Evolutionary conservation across 192 early-diverging fungal species (phyloP).

Genomic region (Coemansia nantahalensis): DNA sequence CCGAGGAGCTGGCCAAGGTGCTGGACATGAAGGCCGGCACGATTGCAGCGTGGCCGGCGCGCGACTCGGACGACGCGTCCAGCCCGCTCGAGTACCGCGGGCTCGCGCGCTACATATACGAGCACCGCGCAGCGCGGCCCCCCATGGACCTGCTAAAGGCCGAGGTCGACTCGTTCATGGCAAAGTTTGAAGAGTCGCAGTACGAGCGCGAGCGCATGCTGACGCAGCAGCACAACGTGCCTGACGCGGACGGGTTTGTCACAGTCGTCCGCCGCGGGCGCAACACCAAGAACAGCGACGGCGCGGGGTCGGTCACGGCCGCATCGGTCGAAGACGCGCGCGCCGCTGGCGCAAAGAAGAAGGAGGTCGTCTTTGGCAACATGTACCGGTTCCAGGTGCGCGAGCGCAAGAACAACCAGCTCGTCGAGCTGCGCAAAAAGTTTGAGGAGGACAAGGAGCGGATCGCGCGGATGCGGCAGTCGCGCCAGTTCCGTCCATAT

Average conservation of each 20-base stretch:
- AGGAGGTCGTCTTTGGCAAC: constrained; percentile 73
- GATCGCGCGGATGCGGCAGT: constrained; percentile 76
- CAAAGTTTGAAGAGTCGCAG: constrained; percentile 74
- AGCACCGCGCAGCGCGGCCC: constrained; percentile 46
- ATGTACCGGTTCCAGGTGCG: constrained; percentile 97
- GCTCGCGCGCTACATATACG: constrained; percentile 35
- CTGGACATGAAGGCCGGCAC: constrained; percentile 59
- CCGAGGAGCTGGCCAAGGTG: constrained; percentile 60
- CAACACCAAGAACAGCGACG: constrained; percentile 67
- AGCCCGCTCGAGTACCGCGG: constrained; percentile 35
- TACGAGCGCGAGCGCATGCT: constrained; percentile 64
- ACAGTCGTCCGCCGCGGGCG: constrained; percentile 71
- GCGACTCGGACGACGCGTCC: constrained; percentile 41
- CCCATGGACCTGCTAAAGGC: constrained; percentile 52
- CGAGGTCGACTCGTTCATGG: constrained; percentile 72
- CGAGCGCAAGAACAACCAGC: constrained; percentile 86
- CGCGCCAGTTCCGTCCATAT: constrained; percentile 85
- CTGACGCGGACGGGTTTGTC: constrained; percentile 93
- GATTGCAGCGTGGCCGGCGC: constrained; percentile 44
- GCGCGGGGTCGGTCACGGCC: constrained; percentile 60
- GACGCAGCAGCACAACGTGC: constrained; percentile 66
- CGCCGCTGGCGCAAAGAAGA: constrained; percentile 62
- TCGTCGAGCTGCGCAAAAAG: constrained; percentile 81
- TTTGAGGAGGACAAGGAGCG: constrained; percentile 91
- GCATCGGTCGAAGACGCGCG: constrained; percentile 57